These are phyloP conservation scores for Agaricus bisporus DNA, from an alignment of 768 basidiomycete species.

Conservation along the genomic window DNA sequence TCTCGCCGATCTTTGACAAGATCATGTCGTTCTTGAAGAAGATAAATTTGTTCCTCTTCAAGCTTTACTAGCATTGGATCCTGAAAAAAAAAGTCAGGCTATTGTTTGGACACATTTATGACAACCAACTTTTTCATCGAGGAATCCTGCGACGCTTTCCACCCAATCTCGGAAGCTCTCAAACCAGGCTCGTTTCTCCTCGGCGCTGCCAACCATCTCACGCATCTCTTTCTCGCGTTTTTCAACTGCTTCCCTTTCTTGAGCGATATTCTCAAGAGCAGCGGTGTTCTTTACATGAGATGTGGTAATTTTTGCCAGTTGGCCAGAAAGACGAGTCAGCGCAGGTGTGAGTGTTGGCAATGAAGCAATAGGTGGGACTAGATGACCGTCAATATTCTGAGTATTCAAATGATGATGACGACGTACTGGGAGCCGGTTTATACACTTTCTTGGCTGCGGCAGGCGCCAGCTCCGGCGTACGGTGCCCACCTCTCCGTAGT, in stretches of 20 bases:
- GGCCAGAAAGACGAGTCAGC: slow-evolving; percentile 52
- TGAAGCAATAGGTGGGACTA: slow-evolving; percentile 62
- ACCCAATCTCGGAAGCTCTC: slow-evolving; percentile 72
- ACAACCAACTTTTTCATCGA: slow-evolving; percentile 74
- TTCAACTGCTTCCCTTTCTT: slow-evolving; percentile 62
- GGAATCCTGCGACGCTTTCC: slow-evolving; percentile 76
- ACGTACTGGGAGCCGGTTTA: slow-evolving; percentile 65
- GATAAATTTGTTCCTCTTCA: slow-evolving; percentile 66
- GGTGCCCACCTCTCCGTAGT: slow-evolving; percentile 65
- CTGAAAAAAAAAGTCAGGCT: slow-evolving; percentile 29
- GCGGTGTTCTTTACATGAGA: slow-evolving; percentile 64
- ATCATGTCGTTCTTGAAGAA: slow-evolving; percentile 67
- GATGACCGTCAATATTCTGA: slow-evolving; percentile 11
- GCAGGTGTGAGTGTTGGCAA: slow-evolving; percentile 62
- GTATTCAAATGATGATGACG: neutral
- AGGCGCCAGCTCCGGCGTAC: slow-evolving; percentile 29
- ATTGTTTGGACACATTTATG: slow-evolving; percentile 7
- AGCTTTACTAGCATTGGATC: slow-evolving; percentile 73
- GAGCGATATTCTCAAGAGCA: slow-evolving; percentile 48
- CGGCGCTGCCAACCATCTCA: slow-evolving; percentile 66
- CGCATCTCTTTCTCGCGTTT: slow-evolving; percentile 68
- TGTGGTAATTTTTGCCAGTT: slow-evolving; percentile 51
- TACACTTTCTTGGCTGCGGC: slow-evolving; percentile 51
- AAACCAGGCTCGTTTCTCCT: slow-evolving; percentile 81
- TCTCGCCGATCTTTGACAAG: slow-evolving; percentile 63